Evolutionary conservation across 2,329 filamentous ascomycete genomes (phyloP).

Genomic region (Aspergillus oerlinghausenensis): DNA sequence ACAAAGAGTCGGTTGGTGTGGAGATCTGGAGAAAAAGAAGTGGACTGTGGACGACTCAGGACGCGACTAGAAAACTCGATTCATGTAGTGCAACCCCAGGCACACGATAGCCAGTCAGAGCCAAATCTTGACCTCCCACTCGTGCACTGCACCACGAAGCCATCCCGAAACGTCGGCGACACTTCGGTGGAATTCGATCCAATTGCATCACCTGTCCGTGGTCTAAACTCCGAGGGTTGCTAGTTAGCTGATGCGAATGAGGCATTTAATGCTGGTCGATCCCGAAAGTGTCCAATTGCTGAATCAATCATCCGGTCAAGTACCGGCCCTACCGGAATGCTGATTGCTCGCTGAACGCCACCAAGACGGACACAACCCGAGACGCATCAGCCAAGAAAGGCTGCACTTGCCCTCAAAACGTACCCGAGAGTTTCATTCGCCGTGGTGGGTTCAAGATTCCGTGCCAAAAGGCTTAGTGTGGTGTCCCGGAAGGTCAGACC

Average conservation of each 20-base stretch:
- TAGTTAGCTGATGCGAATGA: not conserved
- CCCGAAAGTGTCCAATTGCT: not conserved
- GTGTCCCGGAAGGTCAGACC: not conserved
- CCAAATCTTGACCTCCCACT: not conserved
- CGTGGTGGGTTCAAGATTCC: not conserved
- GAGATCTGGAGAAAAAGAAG: not conserved
- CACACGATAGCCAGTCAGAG: not conserved
- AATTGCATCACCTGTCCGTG: not conserved
- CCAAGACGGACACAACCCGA: not conserved
- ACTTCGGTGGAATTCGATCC: not conserved
- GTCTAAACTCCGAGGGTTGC: not conserved
- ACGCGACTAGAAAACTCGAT: not conserved
- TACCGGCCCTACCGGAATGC: not conserved
- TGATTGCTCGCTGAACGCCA: not conserved
- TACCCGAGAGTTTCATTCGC: not conserved
- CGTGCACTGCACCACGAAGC: not conserved
- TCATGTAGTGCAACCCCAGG: not conserved
- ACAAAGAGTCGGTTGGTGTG: not conserved
- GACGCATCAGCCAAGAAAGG: not conserved
- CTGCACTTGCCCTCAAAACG: not conserved
- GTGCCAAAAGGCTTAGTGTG: not conserved
- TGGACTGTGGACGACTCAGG: too few relatives aligned
- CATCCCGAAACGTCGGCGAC: not conserved
- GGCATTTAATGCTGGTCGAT: not conserved
- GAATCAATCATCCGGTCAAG: not conserved